Percentiles rank a stretch among this genome's conserved stretches.
Conservation (phyloP, 352 stramenopile genomes). For the Pythium periplocum region DNA sequence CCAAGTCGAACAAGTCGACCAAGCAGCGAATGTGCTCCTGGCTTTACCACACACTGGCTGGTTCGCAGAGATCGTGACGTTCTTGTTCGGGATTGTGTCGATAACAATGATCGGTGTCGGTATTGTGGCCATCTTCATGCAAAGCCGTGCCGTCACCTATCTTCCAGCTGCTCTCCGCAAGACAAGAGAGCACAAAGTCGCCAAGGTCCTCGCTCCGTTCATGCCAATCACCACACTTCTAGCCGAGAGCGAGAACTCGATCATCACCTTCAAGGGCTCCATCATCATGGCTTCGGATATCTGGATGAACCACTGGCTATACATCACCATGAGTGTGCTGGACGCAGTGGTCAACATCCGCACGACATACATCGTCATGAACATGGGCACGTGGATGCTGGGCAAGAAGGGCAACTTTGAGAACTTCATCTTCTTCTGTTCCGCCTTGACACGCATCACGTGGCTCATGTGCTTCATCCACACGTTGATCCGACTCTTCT, state of each 20-base stretch:
- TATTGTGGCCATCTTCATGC: constrained; percentile 37
- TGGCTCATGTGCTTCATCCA: constrained; percentile 60
- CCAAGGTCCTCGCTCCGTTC: constrained; percentile 39
- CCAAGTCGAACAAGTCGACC: constrained; percentile 29
- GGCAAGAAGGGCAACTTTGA: constrained; percentile 36
- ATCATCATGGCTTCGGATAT: constrained; percentile 50
- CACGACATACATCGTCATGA: constrained; percentile 36
- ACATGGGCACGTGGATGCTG: constrained; percentile 57
- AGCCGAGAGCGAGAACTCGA: constrained; percentile 25
- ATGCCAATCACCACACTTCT: constrained; percentile 32
- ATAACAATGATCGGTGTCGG: constrained; percentile 42
- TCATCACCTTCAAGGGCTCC: constrained; percentile 49
- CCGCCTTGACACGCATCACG: constrained; percentile 39
- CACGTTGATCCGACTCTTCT: constrained; percentile 19
- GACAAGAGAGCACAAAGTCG: constrained; percentile 12
- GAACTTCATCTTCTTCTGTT: constrained; percentile 55
- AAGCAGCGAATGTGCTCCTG: constrained; percentile 33
- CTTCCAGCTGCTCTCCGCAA: constrained; percentile 33
- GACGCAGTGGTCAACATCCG: constrained; percentile 40
- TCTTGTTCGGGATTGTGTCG: constrained; percentile 40
- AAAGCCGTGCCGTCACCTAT: constrained; percentile 34
- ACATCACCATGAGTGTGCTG: constrained; percentile 49
- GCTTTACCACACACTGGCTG: constrained; percentile 38
- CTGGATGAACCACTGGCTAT: constrained; percentile 72
- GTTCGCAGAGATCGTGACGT: constrained; percentile 31